Percentiles rank a stretch among this genome's conserved stretches.
Conservation (phyloP, 164 flowering plant species). For the Nymphaea thermarum region DNA sequence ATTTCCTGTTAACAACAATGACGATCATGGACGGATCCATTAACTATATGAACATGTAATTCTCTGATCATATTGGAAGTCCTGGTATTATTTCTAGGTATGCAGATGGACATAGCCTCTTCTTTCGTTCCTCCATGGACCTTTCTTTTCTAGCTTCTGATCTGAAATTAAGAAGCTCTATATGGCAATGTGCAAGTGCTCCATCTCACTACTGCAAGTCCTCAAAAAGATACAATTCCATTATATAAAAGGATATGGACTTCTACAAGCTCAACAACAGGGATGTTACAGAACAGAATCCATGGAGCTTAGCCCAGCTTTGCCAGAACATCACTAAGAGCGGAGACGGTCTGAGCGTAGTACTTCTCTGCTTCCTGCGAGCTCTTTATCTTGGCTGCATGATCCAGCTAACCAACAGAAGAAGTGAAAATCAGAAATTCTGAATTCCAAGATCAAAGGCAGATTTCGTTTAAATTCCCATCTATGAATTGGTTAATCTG, state of each 20-base stretch:
- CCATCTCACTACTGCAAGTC: background rate
- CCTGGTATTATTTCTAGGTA: no score
- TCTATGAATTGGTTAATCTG: no score
- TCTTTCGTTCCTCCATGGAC: no score
- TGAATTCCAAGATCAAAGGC: background rate
- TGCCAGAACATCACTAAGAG: slow-evolving; percentile 59
- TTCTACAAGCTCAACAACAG: background rate
- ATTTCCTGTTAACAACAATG: no score
- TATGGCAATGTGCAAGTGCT: background rate
- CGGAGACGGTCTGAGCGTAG: slow-evolving; percentile 59
- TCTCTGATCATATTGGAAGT: no score
- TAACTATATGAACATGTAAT: no score
- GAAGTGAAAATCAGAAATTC: background rate
- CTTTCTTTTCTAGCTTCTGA: background rate
- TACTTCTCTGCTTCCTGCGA: slow-evolving; percentile 62
- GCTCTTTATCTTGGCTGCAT: slow-evolving; percentile 93
- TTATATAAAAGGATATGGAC: background rate
- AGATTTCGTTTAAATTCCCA: no score
- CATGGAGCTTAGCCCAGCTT: slow-evolving; percentile 47
- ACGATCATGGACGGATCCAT: no score
- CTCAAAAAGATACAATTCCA: background rate
- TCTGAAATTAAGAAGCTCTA: background rate
- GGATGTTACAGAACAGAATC: background rate
- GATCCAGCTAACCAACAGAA: slow-evolving; percentile 40
- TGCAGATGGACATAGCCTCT: no score